Evolutionary conservation across 306 rosid species (phyloP).

Genomic region (Clitoria ternatea): DNA sequence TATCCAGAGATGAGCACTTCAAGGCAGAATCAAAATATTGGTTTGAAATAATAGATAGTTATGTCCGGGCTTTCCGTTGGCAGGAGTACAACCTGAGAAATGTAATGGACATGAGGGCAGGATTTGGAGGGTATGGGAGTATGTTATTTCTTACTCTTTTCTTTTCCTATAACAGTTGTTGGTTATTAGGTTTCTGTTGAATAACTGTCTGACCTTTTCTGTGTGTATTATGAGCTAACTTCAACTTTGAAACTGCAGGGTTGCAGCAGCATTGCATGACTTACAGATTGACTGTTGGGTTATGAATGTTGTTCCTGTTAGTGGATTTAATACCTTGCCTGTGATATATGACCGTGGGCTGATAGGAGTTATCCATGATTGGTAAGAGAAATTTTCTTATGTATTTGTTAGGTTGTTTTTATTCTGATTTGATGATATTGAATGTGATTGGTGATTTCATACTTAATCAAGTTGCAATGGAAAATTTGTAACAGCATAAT

Average conservation of each 20-base stretch:
- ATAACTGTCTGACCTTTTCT: not conserved
- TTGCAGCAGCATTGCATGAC: slow-evolving; percentile 74
- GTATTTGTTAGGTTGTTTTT: slow-evolving; percentile 6
- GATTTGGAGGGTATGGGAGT: slow-evolving; percentile 80
- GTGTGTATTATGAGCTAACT: slow-evolving; percentile 9
- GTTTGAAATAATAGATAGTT: slow-evolving; percentile 67
- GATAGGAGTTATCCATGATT: slow-evolving; percentile 83
- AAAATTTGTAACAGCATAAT: not conserved
- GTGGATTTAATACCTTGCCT: slow-evolving; percentile 76
- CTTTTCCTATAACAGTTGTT: not conserved
- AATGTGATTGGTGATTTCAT: not conserved
- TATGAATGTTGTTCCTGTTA: slow-evolving; percentile 79
- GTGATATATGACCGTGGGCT: slow-evolving; percentile 87
- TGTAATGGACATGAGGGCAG: slow-evolving; percentile 85
- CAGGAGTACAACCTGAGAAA: slow-evolving; percentile 58
- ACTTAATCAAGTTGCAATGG: not conserved
- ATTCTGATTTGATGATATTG: not conserved
- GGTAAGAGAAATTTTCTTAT: slow-evolving; percentile 46
- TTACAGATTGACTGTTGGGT: slow-evolving; percentile 70
- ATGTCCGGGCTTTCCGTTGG: slow-evolving; percentile 63
- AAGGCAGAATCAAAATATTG: slow-evolving; percentile 82
- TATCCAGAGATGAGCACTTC: slow-evolving; percentile 75
- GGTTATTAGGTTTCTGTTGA: not conserved
- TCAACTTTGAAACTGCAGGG: slow-evolving; percentile 49
- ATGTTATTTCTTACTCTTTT: not conserved